These are phyloP conservation scores for Penicillium sp. DNA, from an alignment of 2,329 filamentous ascomycete genomes.

Conservation along the genomic window DNA sequence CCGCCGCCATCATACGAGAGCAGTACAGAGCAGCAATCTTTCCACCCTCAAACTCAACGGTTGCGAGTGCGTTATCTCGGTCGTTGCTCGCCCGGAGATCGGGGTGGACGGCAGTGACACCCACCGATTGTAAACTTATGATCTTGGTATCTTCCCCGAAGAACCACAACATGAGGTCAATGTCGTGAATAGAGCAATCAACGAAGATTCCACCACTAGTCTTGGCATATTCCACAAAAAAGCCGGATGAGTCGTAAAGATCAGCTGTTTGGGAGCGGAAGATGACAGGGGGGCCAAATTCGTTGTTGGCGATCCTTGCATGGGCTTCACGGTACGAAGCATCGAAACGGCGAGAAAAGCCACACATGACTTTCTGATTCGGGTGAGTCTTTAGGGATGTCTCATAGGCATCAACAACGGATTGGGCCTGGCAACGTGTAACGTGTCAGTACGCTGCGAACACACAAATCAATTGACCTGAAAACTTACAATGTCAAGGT, in stretches of 20 bases:
- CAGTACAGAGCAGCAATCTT: slow-evolving; percentile 7
- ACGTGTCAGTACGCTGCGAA: too few relatives aligned
- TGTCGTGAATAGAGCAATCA: slow-evolving; percentile 67
- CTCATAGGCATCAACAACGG: neutral
- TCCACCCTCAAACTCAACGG: slow-evolving; percentile 7
- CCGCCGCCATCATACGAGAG: slow-evolving; percentile 61
- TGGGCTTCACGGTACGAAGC: slow-evolving; percentile 61
- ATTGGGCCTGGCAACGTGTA: neutral
- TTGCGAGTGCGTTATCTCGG: slow-evolving; percentile 53
- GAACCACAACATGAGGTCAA: slow-evolving; percentile 63
- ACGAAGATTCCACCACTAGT: slow-evolving; percentile 67
- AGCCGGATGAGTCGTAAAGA: slow-evolving; percentile 60
- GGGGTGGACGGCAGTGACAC: slow-evolving; percentile 58
- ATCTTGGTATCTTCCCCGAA: slow-evolving; percentile 54
- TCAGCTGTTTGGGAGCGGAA: slow-evolving; percentile 65
- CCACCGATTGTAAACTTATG: slow-evolving; percentile 55
- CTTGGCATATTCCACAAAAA: slow-evolving; percentile 66
- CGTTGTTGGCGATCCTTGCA: slow-evolving; percentile 49
- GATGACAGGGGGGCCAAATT: slow-evolving; percentile 59
- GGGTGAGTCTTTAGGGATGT: slow-evolving; percentile 57
- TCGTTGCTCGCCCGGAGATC: slow-evolving; percentile 56
- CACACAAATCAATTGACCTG: too few relatives aligned
- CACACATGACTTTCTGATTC: slow-evolving; percentile 59
- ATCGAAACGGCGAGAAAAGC: slow-evolving; percentile 65
- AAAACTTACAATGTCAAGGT: slow-evolving; percentile 12